These are phyloP conservation scores for Stachybotrys elegans DNA, from an alignment of 2,329 filamentous ascomycete species.

Conservation along the genomic window DNA sequence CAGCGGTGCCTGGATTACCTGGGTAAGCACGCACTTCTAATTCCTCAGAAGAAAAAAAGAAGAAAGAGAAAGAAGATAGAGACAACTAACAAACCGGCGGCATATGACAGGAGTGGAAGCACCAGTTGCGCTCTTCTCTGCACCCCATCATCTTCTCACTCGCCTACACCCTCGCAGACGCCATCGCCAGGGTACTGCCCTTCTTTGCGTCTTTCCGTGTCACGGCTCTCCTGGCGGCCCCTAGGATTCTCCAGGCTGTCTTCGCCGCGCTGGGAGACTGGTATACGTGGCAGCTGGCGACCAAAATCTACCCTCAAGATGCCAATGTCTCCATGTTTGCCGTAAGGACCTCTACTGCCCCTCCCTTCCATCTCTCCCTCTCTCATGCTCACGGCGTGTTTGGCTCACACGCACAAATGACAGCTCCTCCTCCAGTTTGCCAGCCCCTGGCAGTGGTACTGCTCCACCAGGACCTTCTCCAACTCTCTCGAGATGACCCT, in stretches of 20 bases:
- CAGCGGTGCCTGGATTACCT: slow-evolving; percentile 89
- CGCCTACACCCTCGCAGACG: slow-evolving; percentile 61
- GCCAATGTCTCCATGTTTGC: slow-evolving; percentile 63
- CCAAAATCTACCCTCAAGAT: slow-evolving; percentile 63
- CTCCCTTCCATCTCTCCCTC: neutral
- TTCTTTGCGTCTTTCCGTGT: slow-evolving; percentile 53
- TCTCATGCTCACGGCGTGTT: neutral
- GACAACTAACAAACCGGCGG: neutral
- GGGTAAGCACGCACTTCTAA: slow-evolving; percentile 55
- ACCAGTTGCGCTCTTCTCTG: slow-evolving; percentile 81
- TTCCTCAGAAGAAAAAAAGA: neutral
- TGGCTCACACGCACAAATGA: neutral
- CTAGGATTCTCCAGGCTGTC: slow-evolving; percentile 70
- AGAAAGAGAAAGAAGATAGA: neutral
- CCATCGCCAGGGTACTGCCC: slow-evolving; percentile 48
- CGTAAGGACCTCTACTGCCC: slow-evolving; percentile 41
- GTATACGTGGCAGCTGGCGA: slow-evolving; percentile 80
- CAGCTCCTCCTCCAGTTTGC: slow-evolving; percentile 32
- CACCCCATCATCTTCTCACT: slow-evolving; percentile 84
- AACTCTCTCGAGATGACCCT: slow-evolving; percentile 91
- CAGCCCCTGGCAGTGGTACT: slow-evolving; percentile 88
- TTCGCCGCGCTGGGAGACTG: slow-evolving; percentile 77
- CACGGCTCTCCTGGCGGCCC: slow-evolving; percentile 64
- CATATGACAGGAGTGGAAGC: slow-evolving; percentile 96
- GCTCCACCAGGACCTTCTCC: slow-evolving; percentile 86